phyloP scores from a whole-genome alignment of 1,139 yeast species.

The Ogataea hybrid region DNA sequence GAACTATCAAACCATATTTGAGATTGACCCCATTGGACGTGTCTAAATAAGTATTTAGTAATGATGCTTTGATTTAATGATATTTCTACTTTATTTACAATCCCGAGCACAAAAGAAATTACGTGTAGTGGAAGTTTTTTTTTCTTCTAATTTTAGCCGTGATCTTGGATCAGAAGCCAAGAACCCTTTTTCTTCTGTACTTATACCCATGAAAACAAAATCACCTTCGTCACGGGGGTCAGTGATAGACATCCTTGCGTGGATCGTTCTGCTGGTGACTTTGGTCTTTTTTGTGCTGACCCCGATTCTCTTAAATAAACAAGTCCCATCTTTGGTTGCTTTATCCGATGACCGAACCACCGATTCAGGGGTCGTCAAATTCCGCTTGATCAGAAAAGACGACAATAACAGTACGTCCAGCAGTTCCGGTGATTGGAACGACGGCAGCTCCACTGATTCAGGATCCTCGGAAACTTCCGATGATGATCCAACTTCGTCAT shows the following conservation, averaged over 20 bases:
- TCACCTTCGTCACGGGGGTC: neutral
- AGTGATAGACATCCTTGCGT: neutral
- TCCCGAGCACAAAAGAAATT: neutral
- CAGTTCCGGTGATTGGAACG: neutral
- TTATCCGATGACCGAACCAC: neutral
- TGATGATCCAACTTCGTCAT: neutral
- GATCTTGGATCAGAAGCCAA: constrained; percentile 8
- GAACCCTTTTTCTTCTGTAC: neutral
- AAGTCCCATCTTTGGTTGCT: neutral
- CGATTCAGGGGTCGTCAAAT: constrained; percentile 2
- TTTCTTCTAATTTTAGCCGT: constrained; percentile 7
- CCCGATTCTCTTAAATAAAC: neutral
- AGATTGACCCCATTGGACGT: constrained; percentile 44
- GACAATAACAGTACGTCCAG: neutral
- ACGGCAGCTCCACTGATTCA: neutral
- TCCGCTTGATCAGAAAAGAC: constrained; percentile 4
- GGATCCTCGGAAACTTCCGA: neutral
- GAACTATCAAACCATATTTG: constrained; percentile 76
- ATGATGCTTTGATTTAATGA: neutral
- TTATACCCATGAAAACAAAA: neutral
- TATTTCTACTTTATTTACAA: neutral
- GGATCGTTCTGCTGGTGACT: neutral
- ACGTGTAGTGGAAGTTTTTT: constrained; percentile 8
- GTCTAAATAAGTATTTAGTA: constrained; percentile 4
- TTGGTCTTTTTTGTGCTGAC: neutral